Conservation (phyloP, 2,329 filamentous ascomycete genomes). For the Aspergillus carbonarius region DNA sequence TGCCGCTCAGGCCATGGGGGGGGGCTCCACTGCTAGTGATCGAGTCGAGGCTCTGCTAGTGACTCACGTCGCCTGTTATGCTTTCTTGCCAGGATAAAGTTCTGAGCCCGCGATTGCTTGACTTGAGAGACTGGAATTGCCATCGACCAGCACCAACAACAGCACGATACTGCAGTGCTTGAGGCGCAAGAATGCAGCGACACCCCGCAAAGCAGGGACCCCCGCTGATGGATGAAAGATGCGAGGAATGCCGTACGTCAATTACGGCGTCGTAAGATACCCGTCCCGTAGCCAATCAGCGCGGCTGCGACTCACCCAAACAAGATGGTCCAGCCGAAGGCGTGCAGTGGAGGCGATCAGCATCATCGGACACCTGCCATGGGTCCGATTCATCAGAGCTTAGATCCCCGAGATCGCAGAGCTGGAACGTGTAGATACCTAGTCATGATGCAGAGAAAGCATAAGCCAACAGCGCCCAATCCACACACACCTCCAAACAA, state of each 20-base stretch:
- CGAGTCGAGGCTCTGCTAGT: not conserved
- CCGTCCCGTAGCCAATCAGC: not conserved
- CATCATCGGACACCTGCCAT: not conserved
- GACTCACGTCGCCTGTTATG: not conserved
- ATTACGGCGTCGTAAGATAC: not conserved
- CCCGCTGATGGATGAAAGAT: not conserved
- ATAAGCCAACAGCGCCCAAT: no score
- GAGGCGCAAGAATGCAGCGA: not conserved
- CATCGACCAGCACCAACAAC: no score
- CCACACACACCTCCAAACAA: no score
- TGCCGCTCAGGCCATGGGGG: not conserved
- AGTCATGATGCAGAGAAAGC: not conserved
- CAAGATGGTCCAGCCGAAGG: constrained; percentile 4
- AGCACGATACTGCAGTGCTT: no score
- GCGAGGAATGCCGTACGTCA: not conserved
- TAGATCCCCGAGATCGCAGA: not conserved
- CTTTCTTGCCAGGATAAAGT: not conserved
- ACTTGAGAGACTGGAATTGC: no score
- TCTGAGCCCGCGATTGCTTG: no score
- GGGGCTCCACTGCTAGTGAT: not conserved
- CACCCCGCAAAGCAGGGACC: not conserved
- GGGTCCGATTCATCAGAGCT: no score
- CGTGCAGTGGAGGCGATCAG: not conserved
- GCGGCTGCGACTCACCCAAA: not conserved
- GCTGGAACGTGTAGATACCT: not conserved